Evolutionary conservation across 2,329 filamentous ascomycete species (phyloP), one percentile per base, ranked within the genome.

Genomic region (Teratosphaeria gauchensis): DNA sequence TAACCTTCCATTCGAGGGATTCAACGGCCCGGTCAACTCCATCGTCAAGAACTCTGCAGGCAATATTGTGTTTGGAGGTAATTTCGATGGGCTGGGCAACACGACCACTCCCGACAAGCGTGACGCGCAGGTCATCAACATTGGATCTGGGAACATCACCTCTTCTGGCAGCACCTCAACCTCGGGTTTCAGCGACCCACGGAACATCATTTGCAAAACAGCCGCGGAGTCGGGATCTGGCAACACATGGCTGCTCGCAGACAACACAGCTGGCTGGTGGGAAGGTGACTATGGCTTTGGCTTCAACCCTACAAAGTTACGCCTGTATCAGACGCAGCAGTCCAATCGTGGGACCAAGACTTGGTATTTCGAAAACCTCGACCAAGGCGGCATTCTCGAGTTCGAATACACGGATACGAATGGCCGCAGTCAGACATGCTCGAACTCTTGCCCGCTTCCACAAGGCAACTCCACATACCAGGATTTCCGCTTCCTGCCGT

Each of bases 371-470:
- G 90, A 89, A 24, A 89, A 91, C 19, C 77, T 92, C 59, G 92
- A 92, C 4, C 84, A 92, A 68, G 86, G 89, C 62, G 94, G 94
- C 56, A 96, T 99, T 71, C 89, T 99, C 85, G 96, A 97, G 74
- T 81, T 99, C 69, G 95, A 91, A 42, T 97, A 94, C 67, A 85
- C 86, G 63, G 90, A 97, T 88, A 28, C 53, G 9, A 46, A 88
- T 1, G 87, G 88, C 30, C 76, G 82, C 55, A 86, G 86, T 58
- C 75, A 78, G 32, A 85, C 82, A 59, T 99, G 94, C 75, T 90
- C 92, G 56, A 87, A 85, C 61, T 81, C 84, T 68, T 99, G 94
- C 67, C 89, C 92, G n/a, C 80, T 99, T 54, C 90, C 88, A 62
- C 65, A 77, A 61, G 79, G 85, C 68, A 84, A 90, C 67, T 75